phyloP scores from a whole-genome alignment of 805 yeast species.

The Candida palmyrensis region DNA sequence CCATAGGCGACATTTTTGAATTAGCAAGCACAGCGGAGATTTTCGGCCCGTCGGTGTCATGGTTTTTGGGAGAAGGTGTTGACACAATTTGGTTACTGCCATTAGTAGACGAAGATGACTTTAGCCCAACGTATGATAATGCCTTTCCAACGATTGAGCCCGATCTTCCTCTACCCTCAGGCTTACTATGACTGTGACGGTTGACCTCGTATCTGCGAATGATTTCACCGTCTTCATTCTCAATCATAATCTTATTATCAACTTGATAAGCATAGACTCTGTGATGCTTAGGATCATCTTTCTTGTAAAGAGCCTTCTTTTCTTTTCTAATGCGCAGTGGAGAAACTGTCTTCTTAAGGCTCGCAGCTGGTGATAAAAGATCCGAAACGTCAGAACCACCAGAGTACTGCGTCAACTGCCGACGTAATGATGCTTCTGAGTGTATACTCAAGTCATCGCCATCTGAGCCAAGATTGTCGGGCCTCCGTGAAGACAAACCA shows the following conservation, averaged over 20 bases:
- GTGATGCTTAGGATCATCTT: constrained; percentile 25
- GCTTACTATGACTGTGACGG: constrained; percentile 33
- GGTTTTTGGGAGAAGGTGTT: no score
- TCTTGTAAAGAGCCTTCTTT: constrained; percentile 23
- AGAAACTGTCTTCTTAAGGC: constrained; percentile 5
- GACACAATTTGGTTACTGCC: no score
- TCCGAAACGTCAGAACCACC: constrained; percentile 14
- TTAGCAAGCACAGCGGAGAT: no score
- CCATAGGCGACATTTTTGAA: no score
- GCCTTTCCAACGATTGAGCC: constrained; percentile 42
- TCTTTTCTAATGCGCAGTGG: constrained; percentile 9
- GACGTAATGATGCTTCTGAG: constrained; percentile 35
- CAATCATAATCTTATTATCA: constrained; percentile 75
- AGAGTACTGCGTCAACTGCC: constrained; percentile 30
- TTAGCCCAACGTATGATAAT: constrained; percentile 51
- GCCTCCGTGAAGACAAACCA: no score
- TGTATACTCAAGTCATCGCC: constrained; percentile 28
- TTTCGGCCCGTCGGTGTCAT: no score
- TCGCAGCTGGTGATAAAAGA: constrained; percentile 9
- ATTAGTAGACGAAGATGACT: no score
- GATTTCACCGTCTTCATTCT: constrained; percentile 89
- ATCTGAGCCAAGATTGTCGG: no score
- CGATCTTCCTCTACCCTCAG: constrained; percentile 29
- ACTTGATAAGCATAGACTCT: constrained; percentile 70
- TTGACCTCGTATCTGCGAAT: constrained; percentile 76